Evolutionary conservation across 331 rosid genomes (phyloP).

Genomic region (Rhamnella rubrinervis): DNA sequence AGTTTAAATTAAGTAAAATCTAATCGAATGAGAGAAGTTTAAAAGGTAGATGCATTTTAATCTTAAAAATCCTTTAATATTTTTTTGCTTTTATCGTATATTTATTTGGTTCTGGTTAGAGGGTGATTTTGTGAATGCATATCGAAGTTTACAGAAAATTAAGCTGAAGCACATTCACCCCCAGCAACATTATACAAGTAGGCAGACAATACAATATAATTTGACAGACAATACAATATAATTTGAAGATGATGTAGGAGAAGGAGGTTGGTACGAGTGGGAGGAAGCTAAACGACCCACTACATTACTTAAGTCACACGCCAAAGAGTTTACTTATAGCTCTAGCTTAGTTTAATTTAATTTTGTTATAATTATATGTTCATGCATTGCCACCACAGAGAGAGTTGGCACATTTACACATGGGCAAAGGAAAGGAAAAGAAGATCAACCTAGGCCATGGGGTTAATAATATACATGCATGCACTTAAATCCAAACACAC

Average conservation of each 20-base stretch:
- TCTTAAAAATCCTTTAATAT: no score
- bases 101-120: no score
- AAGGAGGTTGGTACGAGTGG: background rate
- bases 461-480: background rate
- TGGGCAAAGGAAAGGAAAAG: background rate
- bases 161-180: background rate
- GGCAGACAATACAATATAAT: background rate
- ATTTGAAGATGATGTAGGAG: constrained; percentile 3
- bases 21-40: no score
- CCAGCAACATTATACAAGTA: background rate
- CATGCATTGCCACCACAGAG: constrained; percentile 23
- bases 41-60: no score
- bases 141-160: no score
- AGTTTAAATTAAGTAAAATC: no score
- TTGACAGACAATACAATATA: background rate
- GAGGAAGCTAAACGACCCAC: no score
- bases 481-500: constrained; percentile 11
- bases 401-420: constrained; percentile 26
- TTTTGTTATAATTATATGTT: background rate
- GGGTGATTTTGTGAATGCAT: no score
- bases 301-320: constrained; percentile 17
- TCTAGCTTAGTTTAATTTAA: background rate
- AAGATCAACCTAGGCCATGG: constrained; percentile 28
- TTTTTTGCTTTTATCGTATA: no score
- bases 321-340: constrained; percentile 4